phyloP scores from a whole-genome alignment of 768 basidiomycete species.

The Serendipita sp. region DNA sequence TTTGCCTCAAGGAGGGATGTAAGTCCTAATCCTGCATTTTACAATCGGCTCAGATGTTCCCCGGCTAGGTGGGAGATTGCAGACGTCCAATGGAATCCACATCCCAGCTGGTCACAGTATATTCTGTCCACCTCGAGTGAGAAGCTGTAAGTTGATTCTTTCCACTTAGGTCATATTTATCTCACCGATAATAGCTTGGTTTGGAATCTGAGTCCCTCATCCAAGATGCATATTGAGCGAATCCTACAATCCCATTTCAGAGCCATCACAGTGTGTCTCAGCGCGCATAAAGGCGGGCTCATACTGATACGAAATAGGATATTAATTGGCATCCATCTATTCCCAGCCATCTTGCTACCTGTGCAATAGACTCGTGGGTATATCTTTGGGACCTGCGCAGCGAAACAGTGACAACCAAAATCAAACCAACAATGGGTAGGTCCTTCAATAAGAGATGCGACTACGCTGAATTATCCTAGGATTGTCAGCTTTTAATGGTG shows the following conservation, averaged over 20 bases:
- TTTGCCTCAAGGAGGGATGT: slow-evolving; percentile 72
- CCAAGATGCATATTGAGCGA: slow-evolving; percentile 68
- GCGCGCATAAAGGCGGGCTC: background rate
- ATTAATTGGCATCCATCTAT: slow-evolving; percentile 92
- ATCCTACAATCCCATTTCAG: slow-evolving; percentile 81
- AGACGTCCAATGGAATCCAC: slow-evolving; percentile 87
- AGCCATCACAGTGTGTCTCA: slow-evolving; percentile 51
- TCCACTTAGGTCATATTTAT: background rate
- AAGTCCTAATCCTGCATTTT: background rate
- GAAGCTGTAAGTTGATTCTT: slow-evolving; percentile 43
- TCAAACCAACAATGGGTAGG: slow-evolving; percentile 14
- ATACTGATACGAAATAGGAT: slow-evolving; percentile 26
- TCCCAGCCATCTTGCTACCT: slow-evolving; percentile 73
- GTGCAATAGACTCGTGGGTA: slow-evolving; percentile 85
- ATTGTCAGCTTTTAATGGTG: slow-evolving; percentile 41
- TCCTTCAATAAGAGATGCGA: background rate
- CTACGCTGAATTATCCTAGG: slow-evolving; percentile 22
- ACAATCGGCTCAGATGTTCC: background rate
- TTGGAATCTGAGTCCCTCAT: slow-evolving; percentile 73
- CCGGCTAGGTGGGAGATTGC: slow-evolving; percentile 73
- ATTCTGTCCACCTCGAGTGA: slow-evolving; percentile 80
- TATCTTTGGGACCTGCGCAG: slow-evolving; percentile 85
- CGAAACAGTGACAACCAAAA: slow-evolving; percentile 49
- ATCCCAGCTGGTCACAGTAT: slow-evolving; percentile 52
- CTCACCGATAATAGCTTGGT: slow-evolving; percentile 41